Conservation (phyloP, 1,139 yeast genomes). For the Schwanniomyces etchellsii region DNA sequence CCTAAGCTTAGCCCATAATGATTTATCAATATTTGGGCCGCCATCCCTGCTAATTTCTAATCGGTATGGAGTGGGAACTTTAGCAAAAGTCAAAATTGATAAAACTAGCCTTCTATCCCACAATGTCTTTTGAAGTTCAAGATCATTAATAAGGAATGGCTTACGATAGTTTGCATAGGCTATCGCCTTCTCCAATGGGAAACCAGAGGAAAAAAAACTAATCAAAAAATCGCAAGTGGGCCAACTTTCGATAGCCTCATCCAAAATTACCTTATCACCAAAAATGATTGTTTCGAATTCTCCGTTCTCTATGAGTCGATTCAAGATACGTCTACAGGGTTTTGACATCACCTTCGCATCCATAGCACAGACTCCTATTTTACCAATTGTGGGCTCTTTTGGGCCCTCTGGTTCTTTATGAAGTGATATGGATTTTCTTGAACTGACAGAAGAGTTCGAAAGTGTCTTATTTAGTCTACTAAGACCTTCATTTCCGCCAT, state of each 20-base stretch:
- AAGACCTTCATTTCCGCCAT: conserved; percentile 10
- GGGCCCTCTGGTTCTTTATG: conserved; percentile 40
- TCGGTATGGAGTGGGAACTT: conserved; percentile 85
- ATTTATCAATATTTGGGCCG: conserved; percentile 77
- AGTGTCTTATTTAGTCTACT: conserved; percentile 28
- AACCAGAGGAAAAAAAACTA: conserved; percentile 91
- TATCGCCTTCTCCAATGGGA: conserved; percentile 94
- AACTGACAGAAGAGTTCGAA: conserved; percentile 32
- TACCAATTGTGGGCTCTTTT: conserved; percentile 72
- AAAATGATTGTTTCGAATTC: conserved; percentile 96
- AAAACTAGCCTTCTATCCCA: conserved; percentile 96
- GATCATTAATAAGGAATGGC: conserved; percentile 85
- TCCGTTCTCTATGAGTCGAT: conserved; percentile 83
- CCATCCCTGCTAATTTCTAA: conserved; percentile 93
- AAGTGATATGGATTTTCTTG: conserved; percentile 42
- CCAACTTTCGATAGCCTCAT: conserved; percentile 93
- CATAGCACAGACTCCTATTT: conserved; percentile 98
- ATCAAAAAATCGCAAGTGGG: conserved; percentile 96
- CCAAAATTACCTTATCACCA: conserved; percentile 95
- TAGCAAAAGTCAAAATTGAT: conserved; percentile 70
- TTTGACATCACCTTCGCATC: conserved; percentile 93
- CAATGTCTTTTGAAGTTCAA: conserved; percentile 82
- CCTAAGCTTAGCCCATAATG: conserved; percentile 42
- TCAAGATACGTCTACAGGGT: conserved; percentile 89
- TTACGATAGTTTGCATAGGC: conserved; percentile 83